Conservation (phyloP, 305 asterid species). For the Nicotiana rustica region DNA sequence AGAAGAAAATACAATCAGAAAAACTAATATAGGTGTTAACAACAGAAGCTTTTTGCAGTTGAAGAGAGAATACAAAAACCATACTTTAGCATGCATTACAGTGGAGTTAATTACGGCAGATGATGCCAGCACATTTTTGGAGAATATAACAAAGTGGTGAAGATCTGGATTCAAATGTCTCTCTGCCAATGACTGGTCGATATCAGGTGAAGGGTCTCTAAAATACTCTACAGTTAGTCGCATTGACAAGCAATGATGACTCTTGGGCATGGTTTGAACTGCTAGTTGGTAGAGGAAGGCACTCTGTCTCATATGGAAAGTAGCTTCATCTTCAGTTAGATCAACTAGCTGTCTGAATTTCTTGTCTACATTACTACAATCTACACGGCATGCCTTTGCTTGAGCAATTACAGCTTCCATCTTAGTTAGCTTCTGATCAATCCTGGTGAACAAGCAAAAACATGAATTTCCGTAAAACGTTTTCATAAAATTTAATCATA, state of each 20-base stretch:
- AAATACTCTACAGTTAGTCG: conserved; percentile 93
- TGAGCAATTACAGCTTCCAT: conserved; percentile 79
- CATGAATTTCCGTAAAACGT: conserved; percentile 22
- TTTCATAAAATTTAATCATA: background rate
- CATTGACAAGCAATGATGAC: conserved; percentile 95
- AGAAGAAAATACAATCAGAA: conserved; percentile 43
- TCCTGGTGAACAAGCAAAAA: conserved; percentile 58
- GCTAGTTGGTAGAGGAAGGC: conserved; percentile 98
- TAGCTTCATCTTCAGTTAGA: conserved; percentile 95
- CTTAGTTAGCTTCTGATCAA: conserved; percentile 59
- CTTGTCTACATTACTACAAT: conserved; percentile 92
- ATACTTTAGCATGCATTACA: conserved; percentile 76
- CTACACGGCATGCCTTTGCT: conserved; percentile 84
- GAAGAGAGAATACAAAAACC: conserved; percentile 39
- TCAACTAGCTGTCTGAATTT: conserved; percentile 95
- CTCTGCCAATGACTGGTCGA: conserved; percentile 58
- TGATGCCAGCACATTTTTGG: conserved; percentile 85
- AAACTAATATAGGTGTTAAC: conserved; percentile 32
- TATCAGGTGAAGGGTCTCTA: conserved; percentile 64
- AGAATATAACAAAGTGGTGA: conserved; percentile 86
- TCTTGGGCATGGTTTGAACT: conserved; percentile 96
- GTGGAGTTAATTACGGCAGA: conserved; percentile 94
- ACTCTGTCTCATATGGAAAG: conserved; percentile 97
- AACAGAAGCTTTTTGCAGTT: conserved; percentile 31
- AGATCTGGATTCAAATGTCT: conserved; percentile 69